phyloP scores from a whole-genome alignment of 2,329 filamentous ascomycete species.

The Rhexocercosporidium sp. region DNA sequence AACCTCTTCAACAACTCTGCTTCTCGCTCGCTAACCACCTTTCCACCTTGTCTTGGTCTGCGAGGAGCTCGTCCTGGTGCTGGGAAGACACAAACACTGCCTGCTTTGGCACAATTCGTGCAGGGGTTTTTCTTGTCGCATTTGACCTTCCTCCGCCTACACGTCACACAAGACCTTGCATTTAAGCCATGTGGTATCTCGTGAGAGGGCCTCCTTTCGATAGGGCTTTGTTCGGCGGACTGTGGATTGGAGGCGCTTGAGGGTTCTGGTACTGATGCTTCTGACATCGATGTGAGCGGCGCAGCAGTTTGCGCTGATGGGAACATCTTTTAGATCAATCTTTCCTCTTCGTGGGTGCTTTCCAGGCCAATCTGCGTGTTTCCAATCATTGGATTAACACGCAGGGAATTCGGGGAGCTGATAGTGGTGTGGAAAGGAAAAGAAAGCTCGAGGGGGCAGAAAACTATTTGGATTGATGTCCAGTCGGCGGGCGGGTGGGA shows the following conservation, averaged over 20 bases:
- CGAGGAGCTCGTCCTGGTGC: slow-evolving; percentile 64
- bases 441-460: neutral
- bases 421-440: neutral
- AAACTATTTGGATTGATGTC: neutral
- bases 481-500: neutral
- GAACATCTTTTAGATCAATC: slow-evolving; percentile 8
- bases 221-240: slow-evolving; percentile 13
- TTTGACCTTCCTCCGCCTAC: slow-evolving; percentile 68
- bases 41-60: slow-evolving; percentile 68
- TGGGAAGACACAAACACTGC: slow-evolving; percentile 76
- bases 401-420: neutral
- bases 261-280: neutral
- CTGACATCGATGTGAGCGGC: neutral
- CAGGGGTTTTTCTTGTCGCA: slow-evolving; percentile 79
- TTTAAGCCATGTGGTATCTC: slow-evolving; percentile 35
- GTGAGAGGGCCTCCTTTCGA: slow-evolving; percentile 20
- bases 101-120: slow-evolving; percentile 73
- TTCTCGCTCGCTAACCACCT: slow-evolving; percentile 62
- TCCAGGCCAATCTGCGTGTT: neutral
- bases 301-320: neutral
- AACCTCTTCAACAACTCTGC: slow-evolving; percentile 74
- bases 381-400: neutral
- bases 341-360: neutral
- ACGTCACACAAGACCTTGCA: slow-evolving; percentile 52
- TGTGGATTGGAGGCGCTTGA: neutral